phyloP scores from a whole-genome alignment of 2,329 filamentous ascomycete species.

The Lasiodiplodia gonubiensis region DNA sequence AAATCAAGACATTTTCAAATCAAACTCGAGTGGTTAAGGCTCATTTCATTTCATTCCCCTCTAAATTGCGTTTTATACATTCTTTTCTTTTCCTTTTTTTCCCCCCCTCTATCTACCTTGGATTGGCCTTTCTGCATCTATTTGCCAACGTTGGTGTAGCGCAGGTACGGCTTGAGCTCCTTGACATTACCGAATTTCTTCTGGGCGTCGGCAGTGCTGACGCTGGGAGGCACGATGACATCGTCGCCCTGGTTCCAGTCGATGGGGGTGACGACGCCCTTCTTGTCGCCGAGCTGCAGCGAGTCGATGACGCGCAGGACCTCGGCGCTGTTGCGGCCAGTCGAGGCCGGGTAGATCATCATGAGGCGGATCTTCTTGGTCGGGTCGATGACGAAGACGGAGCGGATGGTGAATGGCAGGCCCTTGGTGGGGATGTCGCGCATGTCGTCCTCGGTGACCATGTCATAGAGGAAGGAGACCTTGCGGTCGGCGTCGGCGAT shows the following conservation, averaged over 20 bases:
- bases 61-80: not conserved
- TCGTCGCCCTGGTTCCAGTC: constrained; percentile 66
- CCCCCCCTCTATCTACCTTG: not conserved
- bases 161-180: constrained; percentile 67
- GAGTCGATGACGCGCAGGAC: constrained; percentile 59
- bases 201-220: constrained; percentile 65
- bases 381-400: constrained; percentile 69
- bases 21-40: not conserved
- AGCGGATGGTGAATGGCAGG: constrained; percentile 68
- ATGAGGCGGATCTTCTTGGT: constrained; percentile 69
- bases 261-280: constrained; percentile 65
- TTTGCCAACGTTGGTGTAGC: constrained; percentile 52
- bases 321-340: constrained; percentile 62
- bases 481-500: constrained; percentile 60
- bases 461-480: constrained; percentile 59
- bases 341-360: constrained; percentile 67
- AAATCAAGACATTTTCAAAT: constrained; percentile 16
- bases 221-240: constrained; percentile 65
- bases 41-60: not conserved
- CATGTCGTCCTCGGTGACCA: constrained; percentile 61
- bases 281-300: constrained; percentile 64
- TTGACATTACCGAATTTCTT: constrained; percentile 64
- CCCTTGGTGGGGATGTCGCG: constrained; percentile 65
- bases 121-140: not conserved
- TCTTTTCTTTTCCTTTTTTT: not conserved